phyloP scores from a whole-genome alignment of 306 rosid species.

The Quercus aquifolioides region DNA sequence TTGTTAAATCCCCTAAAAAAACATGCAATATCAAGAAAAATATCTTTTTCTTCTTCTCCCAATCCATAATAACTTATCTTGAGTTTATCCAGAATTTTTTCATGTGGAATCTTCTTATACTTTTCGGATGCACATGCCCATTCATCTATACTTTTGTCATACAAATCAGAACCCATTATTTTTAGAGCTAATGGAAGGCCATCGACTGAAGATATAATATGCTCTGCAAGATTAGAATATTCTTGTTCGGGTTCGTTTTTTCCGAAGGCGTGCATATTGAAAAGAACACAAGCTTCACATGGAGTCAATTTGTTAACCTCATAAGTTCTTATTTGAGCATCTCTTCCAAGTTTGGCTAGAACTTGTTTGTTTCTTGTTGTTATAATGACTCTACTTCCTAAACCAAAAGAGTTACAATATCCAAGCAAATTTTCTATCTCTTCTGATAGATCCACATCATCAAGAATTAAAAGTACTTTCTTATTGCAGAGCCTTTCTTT shows the following conservation, averaged over 20 bases:
- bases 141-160: neutral
- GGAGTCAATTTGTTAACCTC: neutral
- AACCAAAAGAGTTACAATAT: neutral
- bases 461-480: slow-evolving; percentile 19
- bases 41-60: neutral
- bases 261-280: too few species aligned
- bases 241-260: neutral
- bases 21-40: slow-evolving; percentile 18
- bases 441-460: slow-evolving; percentile 2
- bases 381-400: slow-evolving; percentile 13
- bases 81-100: neutral
- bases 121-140: slow-evolving; percentile 1
- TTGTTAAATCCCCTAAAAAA: neutral
- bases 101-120: neutral
- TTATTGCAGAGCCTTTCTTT: neutral
- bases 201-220: neutral
- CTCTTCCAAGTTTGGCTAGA: neutral
- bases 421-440: slow-evolving; percentile 10
- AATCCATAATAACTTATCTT: slow-evolving; percentile 15
- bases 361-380: slow-evolving; percentile 2
- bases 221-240: neutral
- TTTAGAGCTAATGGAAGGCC: slow-evolving; percentile 15
- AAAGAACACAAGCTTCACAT: neutral
- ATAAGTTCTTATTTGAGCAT: neutral
- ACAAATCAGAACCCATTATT: too few species aligned